Conservation (phyloP, 176 grass and related monocot species). For the Thinopyrum elongatum region DNA sequence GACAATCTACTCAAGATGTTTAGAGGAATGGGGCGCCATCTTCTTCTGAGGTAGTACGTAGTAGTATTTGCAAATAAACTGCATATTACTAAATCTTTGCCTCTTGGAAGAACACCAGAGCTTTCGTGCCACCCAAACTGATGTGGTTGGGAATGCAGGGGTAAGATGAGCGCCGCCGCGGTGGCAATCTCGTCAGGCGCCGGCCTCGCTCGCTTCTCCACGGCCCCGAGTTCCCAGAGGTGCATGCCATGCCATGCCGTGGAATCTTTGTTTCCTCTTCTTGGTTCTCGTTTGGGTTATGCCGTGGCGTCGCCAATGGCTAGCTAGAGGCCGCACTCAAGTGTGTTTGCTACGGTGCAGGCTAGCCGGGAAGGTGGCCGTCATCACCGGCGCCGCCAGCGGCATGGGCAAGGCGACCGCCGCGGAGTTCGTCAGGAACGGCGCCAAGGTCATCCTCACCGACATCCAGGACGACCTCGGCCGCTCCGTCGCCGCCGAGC, state of each 20-base stretch:
- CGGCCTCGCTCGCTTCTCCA: background rate
- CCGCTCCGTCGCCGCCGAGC: conserved; percentile 24
- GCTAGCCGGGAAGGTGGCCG: conserved; percentile 48
- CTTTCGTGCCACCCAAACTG: background rate
- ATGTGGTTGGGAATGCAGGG: background rate
- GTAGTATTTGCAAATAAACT: background rate
- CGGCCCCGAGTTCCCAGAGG: background rate
- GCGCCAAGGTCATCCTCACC: conserved; percentile 58
- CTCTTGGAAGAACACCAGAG: no score
- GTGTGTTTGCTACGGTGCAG: background rate
- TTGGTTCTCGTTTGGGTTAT: background rate
- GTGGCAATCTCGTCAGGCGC: background rate
- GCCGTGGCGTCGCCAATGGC: background rate
- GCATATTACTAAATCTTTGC: background rate
- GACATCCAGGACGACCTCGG: conserved; percentile 60
- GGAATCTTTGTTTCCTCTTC: background rate
- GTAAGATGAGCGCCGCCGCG: background rate
- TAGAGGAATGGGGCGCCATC: no score
- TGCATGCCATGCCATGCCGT: background rate
- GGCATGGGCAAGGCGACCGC: conserved; percentile 59
- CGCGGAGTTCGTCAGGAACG: conserved; percentile 50
- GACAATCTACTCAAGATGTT: no score
- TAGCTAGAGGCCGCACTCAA: background rate
- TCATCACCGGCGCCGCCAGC: conserved; percentile 69
- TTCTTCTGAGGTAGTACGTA: background rate